These are phyloP conservation scores for Helotiales sp. DNA, from an alignment of 2,329 filamentous ascomycete species.

Conservation along the genomic window DNA sequence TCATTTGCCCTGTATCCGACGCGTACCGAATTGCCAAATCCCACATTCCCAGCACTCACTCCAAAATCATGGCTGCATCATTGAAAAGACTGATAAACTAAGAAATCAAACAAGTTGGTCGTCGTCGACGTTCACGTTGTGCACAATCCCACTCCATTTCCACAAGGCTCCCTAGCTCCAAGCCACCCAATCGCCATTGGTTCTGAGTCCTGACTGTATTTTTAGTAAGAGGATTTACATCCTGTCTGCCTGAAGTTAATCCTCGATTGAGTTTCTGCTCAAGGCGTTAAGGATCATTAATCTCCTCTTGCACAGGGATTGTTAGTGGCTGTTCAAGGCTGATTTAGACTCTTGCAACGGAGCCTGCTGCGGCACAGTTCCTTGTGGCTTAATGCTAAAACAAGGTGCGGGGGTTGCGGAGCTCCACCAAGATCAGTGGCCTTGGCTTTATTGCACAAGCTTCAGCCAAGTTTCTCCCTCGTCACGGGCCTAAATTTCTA, in stretches of 20 bases:
- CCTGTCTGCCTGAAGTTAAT: neutral
- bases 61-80: neutral
- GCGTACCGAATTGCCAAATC: neutral
- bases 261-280: neutral
- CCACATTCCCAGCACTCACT: neutral
- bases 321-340: neutral
- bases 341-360: neutral
- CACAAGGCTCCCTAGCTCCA: neutral
- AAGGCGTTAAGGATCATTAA: neutral
- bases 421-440: neutral
- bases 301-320: neutral
- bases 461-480: no score
- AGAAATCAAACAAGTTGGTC: neutral
- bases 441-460: neutral
- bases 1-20: neutral
- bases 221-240: neutral
- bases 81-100: no score
- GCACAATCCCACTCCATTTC: neutral
- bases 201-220: no score
- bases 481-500: no score
- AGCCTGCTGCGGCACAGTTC: neutral
- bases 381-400: neutral
- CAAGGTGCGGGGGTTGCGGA: neutral
- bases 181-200: neutral
- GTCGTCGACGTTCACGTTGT: neutral